A percentile compares a stretch with the other conserved stretches of the same genome.
Evolutionary conservation across 257 asterid species (phyloP).

Genomic region (Solanum rostratum): DNA sequence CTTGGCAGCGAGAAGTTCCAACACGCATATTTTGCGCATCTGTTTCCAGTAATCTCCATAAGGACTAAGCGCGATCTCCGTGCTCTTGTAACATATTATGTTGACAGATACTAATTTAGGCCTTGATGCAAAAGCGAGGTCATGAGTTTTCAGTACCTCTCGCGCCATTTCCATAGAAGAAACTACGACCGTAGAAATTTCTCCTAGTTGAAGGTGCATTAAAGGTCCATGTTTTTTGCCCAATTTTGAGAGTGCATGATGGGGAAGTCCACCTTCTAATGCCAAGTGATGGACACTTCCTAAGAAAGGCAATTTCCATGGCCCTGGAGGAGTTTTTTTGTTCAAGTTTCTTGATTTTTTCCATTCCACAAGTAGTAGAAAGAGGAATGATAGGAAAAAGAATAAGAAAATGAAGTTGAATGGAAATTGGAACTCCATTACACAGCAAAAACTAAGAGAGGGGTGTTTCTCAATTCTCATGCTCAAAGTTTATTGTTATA

Average conservation of each 20-base stretch:
- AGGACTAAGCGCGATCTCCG: constrained; percentile 12
- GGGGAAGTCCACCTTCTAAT: constrained; percentile 8
- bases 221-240: constrained; percentile 18
- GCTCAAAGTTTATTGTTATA: too few species aligned
- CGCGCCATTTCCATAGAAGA: constrained; percentile 13
- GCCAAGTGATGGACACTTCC: constrained; percentile 26
- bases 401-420: background rate
- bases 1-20: constrained; percentile 21
- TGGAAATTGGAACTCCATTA: background rate
- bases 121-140: constrained; percentile 25
- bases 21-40: constrained; percentile 23
- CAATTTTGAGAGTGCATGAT: background rate
- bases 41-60: constrained; percentile 36
- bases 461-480: background rate
- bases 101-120: constrained; percentile 8
- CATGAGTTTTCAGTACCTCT: background rate
- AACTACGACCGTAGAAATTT: constrained; percentile 17
- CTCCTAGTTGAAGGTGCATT: constrained; percentile 7
- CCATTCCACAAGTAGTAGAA: background rate
- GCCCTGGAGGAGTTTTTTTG: background rate
- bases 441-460: background rate
- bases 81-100: constrained; percentile 14
- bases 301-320: constrained; percentile 5
- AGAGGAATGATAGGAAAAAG: background rate
- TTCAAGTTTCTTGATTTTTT: background rate